A percentile compares a stretch with the other conserved stretches of the same genome.
Conservation (phyloP, 2,329 filamentous ascomycete species). For the Ambrosiella beaveri region DNA sequence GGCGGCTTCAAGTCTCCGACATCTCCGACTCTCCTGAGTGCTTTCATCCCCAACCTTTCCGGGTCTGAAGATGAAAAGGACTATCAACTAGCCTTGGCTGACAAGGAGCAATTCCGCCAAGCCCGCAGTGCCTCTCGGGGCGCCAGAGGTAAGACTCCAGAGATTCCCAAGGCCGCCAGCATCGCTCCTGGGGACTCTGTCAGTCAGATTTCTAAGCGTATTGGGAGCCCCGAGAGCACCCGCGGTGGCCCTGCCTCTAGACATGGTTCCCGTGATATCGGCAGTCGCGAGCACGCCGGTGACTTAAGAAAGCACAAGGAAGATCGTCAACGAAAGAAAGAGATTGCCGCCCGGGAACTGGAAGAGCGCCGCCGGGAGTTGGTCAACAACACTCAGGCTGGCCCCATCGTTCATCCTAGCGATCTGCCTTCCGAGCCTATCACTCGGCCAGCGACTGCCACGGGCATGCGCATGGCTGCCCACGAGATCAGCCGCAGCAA, state of each 20-base stretch:
- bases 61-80: slow-evolving; percentile 51
- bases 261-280: slow-evolving; percentile 18
- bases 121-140: slow-evolving; percentile 33
- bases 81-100: slow-evolving; percentile 33
- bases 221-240: background rate
- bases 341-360: slow-evolving; percentile 64
- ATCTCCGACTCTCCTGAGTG: slow-evolving; percentile 39
- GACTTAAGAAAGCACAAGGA: slow-evolving; percentile 39
- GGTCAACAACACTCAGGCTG: slow-evolving; percentile 61
- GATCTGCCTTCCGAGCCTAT: slow-evolving; percentile 26
- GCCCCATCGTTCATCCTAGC: slow-evolving; percentile 60
- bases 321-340: slow-evolving; percentile 50
- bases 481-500: slow-evolving; percentile 41
- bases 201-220: background rate
- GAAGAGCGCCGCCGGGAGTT: slow-evolving; percentile 77
- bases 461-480: slow-evolving; percentile 19
- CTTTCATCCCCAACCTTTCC: slow-evolving; percentile 30
- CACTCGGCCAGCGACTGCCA: slow-evolving; percentile 17
- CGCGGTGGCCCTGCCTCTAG: slow-evolving; percentile 12
- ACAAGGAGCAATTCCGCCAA: slow-evolving; percentile 39
- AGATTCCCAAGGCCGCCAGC: slow-evolving; percentile 13
- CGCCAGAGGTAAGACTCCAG: slow-evolving; percentile 17
- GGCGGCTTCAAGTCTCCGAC: slow-evolving; percentile 6
- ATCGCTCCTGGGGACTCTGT: background rate
- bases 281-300: slow-evolving; percentile 31